Evolutionary conservation across 768 basidiomycete genomes (phyloP).

Genomic region (Aureoboletus auriporus): DNA sequence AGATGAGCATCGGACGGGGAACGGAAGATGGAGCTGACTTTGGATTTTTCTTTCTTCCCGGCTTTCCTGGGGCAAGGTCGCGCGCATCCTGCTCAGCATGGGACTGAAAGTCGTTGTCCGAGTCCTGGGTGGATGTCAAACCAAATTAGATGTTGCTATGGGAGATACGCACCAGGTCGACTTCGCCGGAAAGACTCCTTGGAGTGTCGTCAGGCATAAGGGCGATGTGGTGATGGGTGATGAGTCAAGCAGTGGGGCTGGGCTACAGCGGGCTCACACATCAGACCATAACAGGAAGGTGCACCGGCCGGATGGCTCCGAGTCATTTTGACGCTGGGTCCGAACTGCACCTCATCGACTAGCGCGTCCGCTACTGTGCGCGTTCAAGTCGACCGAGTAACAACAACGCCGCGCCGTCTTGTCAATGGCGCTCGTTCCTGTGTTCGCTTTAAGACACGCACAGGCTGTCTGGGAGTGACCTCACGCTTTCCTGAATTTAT

Average conservation of each 20-base stretch:
- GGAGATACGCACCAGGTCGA: slow-evolving; percentile 41
- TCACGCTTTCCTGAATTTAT: slow-evolving; percentile 24
- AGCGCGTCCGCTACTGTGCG: no score
- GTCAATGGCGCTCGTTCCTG: no score
- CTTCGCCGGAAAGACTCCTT: slow-evolving; percentile 62
- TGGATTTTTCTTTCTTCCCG: slow-evolving; percentile 87
- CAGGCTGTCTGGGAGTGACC: slow-evolving; percentile 9
- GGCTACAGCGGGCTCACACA: background rate
- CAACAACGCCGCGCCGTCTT: no score
- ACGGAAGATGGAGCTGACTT: slow-evolving; percentile 46
- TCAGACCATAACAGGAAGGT: background rate
- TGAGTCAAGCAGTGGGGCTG: background rate
- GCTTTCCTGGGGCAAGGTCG: slow-evolving; percentile 24
- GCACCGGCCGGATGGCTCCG: no score
- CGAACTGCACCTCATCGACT: no score
- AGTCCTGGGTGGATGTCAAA: slow-evolving; percentile 41
- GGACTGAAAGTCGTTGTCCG: slow-evolving; percentile 68
- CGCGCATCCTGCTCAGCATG: slow-evolving; percentile 25
- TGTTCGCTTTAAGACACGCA: no score
- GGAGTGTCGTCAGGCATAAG: slow-evolving; percentile 48
- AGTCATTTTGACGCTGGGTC: no score
- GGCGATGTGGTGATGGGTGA: background rate
- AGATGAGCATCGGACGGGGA: slow-evolving; percentile 12
- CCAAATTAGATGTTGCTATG: background rate
- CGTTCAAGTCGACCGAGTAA: no score